These are phyloP conservation scores for Terfezia boudieri DNA, from an alignment of 495 filamentous ascomycete species.

Conservation along the genomic window DNA sequence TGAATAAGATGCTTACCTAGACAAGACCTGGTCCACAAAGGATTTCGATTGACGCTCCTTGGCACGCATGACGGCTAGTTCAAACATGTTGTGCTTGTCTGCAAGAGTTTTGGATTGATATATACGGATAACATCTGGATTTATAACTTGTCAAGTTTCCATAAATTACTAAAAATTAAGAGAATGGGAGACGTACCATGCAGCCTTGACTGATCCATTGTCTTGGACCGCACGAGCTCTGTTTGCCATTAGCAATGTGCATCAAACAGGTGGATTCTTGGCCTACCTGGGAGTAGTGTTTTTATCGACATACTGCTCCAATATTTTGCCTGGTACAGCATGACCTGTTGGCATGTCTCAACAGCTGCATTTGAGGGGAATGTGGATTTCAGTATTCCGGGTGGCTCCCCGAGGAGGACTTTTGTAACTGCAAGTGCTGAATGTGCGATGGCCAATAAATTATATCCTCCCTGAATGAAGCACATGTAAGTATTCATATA, in stretches of 20 bases:
- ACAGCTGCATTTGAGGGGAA: slow-evolving; percentile 23
- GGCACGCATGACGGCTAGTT: slow-evolving; percentile 40
- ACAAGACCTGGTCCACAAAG: slow-evolving; percentile 73
- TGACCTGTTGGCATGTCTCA: slow-evolving; percentile 28
- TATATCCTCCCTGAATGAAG: slow-evolving; percentile 55
- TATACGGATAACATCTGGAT: slow-evolving; percentile 42
- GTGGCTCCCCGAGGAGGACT: slow-evolving; percentile 86
- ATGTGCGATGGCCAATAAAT: slow-evolving; percentile 71
- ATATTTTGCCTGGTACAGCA: slow-evolving; percentile 31
- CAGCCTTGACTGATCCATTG: too few relatives aligned
- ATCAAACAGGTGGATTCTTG: too few relatives aligned
- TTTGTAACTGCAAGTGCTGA: slow-evolving; percentile 79
- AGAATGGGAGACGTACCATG: too few relatives aligned
- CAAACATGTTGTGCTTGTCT: slow-evolving; percentile 49
- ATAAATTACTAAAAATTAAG: too few relatives aligned
- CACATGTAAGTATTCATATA: not conserved
- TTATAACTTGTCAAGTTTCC: too few relatives aligned
- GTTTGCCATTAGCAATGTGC: not conserved
- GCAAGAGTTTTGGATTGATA: slow-evolving; percentile 48
- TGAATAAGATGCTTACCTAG: slow-evolving; percentile 27
- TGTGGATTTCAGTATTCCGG: slow-evolving; percentile 34
- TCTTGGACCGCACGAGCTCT: too few relatives aligned
- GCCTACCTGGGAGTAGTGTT: not conserved
- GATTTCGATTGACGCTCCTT: slow-evolving; percentile 44
- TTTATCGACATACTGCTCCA: slow-evolving; percentile 38